Conservation (phyloP, 495 filamentous ascomycete species). For the Amorphotheca resinae region DNA sequence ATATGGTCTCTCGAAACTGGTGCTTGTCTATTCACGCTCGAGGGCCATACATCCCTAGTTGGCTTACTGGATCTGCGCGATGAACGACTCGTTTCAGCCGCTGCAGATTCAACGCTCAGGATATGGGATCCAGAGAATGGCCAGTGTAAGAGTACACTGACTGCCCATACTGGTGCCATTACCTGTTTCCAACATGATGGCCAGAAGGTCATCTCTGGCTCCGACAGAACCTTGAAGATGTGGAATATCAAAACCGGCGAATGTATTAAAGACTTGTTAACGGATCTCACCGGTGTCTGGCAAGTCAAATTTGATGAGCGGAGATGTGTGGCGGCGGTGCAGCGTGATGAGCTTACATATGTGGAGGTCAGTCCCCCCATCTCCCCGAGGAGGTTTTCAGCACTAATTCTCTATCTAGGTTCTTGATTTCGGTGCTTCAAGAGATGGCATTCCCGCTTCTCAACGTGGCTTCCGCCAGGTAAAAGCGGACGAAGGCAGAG, state of each 20-base stretch:
- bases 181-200: conserved; percentile 99
- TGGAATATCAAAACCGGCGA: conserved; percentile 92
- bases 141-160: conserved; percentile 77
- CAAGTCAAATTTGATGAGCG: conserved; percentile 97
- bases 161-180: conserved; percentile 91
- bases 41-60: conserved; percentile 89
- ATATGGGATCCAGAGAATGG: conserved; percentile 97
- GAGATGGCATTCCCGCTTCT: conserved; percentile 63
- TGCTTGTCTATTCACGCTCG: conserved; percentile 72
- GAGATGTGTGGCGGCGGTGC: conserved; percentile 91
- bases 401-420: conserved; percentile 38
- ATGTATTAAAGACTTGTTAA: conserved; percentile 86
- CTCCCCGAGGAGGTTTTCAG: conserved; percentile 1
- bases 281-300: conserved; percentile 94
- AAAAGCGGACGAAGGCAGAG: conserved; percentile 28
- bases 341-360: conserved; percentile 82
- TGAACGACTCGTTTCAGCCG: conserved; percentile 85
- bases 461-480: conserved; percentile 63
- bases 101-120: conserved; percentile 85
- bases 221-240: conserved; percentile 94
- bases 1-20: conserved; percentile 96
- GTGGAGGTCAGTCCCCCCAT: conserved; percentile 63
- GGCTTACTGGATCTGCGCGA: conserved; percentile 79
- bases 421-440: conserved; percentile 81
- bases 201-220: conserved; percentile 92